Conservation (phyloP, 148 eudicot genomes). For the Heliosperma pusillum region DNA sequence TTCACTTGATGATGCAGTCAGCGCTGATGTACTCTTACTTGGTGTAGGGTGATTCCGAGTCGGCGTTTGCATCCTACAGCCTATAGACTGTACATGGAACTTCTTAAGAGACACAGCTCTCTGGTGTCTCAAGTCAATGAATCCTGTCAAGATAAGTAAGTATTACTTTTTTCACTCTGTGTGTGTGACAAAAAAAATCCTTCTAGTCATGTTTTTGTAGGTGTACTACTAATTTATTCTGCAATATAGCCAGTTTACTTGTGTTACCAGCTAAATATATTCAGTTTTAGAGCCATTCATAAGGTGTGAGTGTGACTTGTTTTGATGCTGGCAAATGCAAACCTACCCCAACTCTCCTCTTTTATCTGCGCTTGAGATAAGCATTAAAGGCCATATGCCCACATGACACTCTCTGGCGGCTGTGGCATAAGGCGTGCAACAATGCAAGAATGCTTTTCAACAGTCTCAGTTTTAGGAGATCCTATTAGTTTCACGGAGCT, state of each 20-base stretch:
- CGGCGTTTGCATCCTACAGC: slow-evolving; percentile 65
- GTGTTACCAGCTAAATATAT: neutral
- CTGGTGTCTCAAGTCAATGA: slow-evolving; percentile 51
- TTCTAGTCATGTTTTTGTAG: neutral
- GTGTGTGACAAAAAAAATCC: neutral
- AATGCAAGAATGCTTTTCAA: neutral
- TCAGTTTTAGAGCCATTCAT: neutral
- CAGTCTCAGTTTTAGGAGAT: neutral
- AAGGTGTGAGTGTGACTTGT: neutral
- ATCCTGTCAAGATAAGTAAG: slow-evolving; percentile 61
- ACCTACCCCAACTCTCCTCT: neutral
- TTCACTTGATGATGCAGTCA: neutral
- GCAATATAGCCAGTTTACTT: neutral
- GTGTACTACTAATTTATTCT: neutral
- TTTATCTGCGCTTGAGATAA: neutral
- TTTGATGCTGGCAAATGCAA: neutral
- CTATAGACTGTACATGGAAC: slow-evolving; percentile 82
- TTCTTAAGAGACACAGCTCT: slow-evolving; percentile 67
- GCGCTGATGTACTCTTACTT: slow-evolving; percentile 20
- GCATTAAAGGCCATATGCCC: neutral
- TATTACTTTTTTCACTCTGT: slow-evolving; percentile 13
- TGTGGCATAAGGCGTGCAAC: neutral
- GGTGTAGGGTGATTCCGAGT: slow-evolving; percentile 56
- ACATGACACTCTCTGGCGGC: neutral
- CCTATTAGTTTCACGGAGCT: neutral